Evolutionary conservation across 2,329 filamentous ascomycete genomes (phyloP), one percentile per base, ranked within the genome.

Genomic region (Drechslerella coelobrocha): DNA sequence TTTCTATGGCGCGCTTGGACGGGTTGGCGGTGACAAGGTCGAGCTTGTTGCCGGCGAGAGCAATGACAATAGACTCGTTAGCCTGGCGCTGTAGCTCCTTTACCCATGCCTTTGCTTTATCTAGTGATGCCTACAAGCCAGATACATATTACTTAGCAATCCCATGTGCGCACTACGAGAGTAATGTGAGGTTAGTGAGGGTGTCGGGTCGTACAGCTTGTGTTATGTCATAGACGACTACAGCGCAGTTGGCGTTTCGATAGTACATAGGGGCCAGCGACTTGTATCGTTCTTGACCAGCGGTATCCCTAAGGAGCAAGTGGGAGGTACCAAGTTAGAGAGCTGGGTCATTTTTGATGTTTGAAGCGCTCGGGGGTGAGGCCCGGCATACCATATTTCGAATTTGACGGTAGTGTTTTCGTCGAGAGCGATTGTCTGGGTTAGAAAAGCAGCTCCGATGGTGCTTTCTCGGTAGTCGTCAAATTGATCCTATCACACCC

Each of bases 181-280:
- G 45, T 26, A 17, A 17, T 4, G 31, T 27, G 1, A 56, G 21
- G 34, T 31, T 24, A 19, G 23, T 57, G 19, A 39, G 27, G 23
- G 48, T 29, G 29, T 61, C 77, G 76, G 78, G 60, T 81, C 90
- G 73, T 88, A 99, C 94, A 75, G 94, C 91, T 86, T 99, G 94
- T 78, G 94, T 99, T 78, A 99, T 97, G 82, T 99, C 94, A 81
- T 99, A 99, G 75, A 99, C 94, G 52, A 99, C 93, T 29, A 99
- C 93, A 68, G 95, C 94, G 82, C 94, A 97, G 86, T 99, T 97
- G 76, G 95, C 95, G 80, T 99, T 99, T 77, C 95, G 85, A 83
- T 99, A 99, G 84, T 99, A 99, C 94, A 99, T 99, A 77, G 94
- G 94, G 31, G 94, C 94, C 75, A 99, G 84, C 10, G 94, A 97